Conservation (phyloP, 225 moss, liverwort and hornwort species). For the Neckera pumila region DNA sequence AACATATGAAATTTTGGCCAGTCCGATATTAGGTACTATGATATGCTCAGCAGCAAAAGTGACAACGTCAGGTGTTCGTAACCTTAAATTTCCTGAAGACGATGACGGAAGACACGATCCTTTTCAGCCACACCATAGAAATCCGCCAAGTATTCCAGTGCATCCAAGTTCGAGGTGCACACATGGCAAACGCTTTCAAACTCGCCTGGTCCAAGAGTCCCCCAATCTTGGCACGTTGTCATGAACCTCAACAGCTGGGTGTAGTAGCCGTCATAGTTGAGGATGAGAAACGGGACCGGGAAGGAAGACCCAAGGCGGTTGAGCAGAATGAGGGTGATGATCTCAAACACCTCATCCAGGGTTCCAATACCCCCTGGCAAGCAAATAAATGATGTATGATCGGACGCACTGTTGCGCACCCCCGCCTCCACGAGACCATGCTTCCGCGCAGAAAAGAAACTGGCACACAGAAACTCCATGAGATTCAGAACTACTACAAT, state of each 20-base stretch:
- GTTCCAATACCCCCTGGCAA: slow-evolving; percentile 36
- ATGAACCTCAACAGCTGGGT: neutral
- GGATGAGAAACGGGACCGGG: neutral
- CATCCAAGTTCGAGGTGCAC: neutral
- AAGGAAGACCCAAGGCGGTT: neutral
- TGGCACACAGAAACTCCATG: neutral
- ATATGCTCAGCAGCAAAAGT: neutral
- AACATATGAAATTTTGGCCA: too few relatives aligned
- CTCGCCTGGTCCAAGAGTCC: neutral
- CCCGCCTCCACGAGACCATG: slow-evolving; percentile 37
- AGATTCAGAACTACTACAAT: too few relatives aligned
- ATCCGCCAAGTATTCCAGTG: neutral
- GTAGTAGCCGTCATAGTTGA: neutral
- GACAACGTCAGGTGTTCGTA: neutral
- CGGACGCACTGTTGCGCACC: slow-evolving; percentile 1
- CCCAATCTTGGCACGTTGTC: neutral
- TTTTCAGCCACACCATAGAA: neutral
- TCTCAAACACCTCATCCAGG: neutral
- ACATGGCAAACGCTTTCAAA: neutral
- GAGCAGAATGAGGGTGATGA: neutral
- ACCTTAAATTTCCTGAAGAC: neutral
- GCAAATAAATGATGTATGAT: slow-evolving; percentile 37
- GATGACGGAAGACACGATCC: neutral
- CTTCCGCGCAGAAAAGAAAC: slow-evolving; percentile 42
- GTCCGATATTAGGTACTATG: too few relatives aligned